phyloP scores from a whole-genome alignment of 2,329 filamentous ascomycete species.

The Scolecobasidium constrictum region DNA sequence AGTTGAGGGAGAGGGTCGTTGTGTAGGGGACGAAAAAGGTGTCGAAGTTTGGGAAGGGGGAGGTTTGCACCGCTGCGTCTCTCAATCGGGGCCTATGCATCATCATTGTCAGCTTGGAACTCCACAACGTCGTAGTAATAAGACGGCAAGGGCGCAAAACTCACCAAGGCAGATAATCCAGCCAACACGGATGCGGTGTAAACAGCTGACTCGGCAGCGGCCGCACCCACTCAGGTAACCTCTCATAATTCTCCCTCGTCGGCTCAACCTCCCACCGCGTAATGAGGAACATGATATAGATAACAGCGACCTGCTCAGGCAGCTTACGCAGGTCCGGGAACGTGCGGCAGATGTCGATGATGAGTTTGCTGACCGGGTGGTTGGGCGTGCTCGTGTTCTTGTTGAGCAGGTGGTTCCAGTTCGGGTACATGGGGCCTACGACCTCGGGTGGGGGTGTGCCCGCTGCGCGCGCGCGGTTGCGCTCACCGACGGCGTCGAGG shows the following conservation, averaged over 20 bases:
- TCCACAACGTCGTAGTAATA: too few species aligned
- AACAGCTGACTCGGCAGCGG: constrained; percentile 58
- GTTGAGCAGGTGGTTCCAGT: constrained; percentile 67
- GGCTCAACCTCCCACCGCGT: constrained; percentile 77
- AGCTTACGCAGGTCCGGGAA: constrained; percentile 70
- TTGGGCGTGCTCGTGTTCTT: constrained; percentile 50
- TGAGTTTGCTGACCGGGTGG: constrained; percentile 73
- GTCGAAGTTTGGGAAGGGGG: constrained; percentile 50
- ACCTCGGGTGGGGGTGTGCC: constrained; percentile 50
- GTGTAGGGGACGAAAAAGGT: constrained; percentile 79
- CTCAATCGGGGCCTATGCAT: constrained; percentile 53
- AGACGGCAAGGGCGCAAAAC: constrained; percentile 12
- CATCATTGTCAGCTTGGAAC: too few species aligned
- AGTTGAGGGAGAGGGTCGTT: constrained; percentile 64
- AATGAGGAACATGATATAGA: constrained; percentile 78
- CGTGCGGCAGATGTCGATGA: constrained; percentile 75
- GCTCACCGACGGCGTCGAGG: constrained; percentile 64
- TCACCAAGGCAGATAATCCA: constrained; percentile 68
- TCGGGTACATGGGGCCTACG: constrained; percentile 68
- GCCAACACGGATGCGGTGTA: constrained; percentile 64
- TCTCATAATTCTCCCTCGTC: constrained; percentile 66
- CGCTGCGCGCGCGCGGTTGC: constrained; percentile 53
- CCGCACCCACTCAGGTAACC: constrained; percentile 61
- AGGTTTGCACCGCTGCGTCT: constrained; percentile 47
- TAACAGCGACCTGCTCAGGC: constrained; percentile 69